Evolutionary conservation across 495 filamentous ascomycete species (phyloP).

Genomic region (Trichoderma reesei): DNA sequence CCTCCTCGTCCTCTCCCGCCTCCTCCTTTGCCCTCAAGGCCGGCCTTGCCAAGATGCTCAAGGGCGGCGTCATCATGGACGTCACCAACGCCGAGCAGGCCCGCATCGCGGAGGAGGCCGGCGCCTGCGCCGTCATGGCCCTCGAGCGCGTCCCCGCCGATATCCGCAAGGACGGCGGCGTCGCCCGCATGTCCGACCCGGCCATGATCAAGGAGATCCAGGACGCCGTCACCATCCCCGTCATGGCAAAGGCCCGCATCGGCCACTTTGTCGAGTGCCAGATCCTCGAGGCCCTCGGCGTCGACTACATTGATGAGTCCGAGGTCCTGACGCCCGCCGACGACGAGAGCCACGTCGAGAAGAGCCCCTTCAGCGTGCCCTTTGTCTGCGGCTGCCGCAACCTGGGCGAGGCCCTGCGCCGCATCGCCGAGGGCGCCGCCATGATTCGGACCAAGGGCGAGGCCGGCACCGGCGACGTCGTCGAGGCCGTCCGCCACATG

Average conservation of each 20-base stretch:
- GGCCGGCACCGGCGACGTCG: conserved; percentile 94
- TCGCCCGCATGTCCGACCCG: conserved; percentile 95
- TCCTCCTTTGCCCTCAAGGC: conserved; percentile 70
- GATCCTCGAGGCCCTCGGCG: conserved; percentile 89
- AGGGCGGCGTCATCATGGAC: conserved; percentile 99
- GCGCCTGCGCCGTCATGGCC: conserved; percentile 94
- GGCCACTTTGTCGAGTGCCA: conserved; percentile 97
- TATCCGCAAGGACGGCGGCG: conserved; percentile 85
- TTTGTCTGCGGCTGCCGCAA: conserved; percentile 98
- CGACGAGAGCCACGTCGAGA: conserved; percentile 81
- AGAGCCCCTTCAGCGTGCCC: conserved; percentile 69
- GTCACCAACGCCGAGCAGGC: conserved; percentile 92
- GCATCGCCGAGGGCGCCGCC: conserved; percentile 88
- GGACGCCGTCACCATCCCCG: conserved; percentile 92
- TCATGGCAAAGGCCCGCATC: conserved; percentile 98
- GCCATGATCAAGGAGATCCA: conserved; percentile 94
- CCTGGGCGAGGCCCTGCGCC: conserved; percentile 83
- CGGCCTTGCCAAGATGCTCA: conserved; percentile 91
- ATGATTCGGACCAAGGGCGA: conserved; percentile 99
- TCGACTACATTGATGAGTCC: conserved; percentile 97
- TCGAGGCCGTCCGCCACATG: conserved; percentile 95
- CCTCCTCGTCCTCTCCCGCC: conserved; percentile 15
- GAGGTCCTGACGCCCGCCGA: conserved; percentile 97
- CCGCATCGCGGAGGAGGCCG: conserved; percentile 93
- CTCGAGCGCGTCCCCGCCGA: conserved; percentile 96